Base-by-base conservation (phyloP, 129 eudicot genomes). In the Saposhnikovia divaricata region DNA sequence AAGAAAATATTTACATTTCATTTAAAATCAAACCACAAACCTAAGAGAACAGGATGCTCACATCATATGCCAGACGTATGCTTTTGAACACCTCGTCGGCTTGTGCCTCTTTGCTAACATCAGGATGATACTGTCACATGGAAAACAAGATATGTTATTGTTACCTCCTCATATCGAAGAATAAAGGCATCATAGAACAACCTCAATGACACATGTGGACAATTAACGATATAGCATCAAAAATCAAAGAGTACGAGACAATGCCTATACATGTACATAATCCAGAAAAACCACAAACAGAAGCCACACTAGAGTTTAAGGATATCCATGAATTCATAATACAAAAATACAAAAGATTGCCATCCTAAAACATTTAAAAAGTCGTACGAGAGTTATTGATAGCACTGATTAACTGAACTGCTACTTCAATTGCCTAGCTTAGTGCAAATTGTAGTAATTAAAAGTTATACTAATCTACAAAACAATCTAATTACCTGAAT, bases 121-220 rank as follows among this genome's bases (percentile, higher is more conserved):
- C 98, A 39, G 98, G 98, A 86, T 94, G 98, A 85, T 85, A 94
- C 98, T 94, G 96, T 16, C 23, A 46, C 70, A 80, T 46, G 42
- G 27, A 40, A 50, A 48, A 45, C 61, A 78, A 68, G 42, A 82
- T 25, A 15, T 50, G 48, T 48, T 27, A 82, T 61, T 50, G 48
- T 48, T 27, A 82, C 73, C 65, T 23, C 25, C 53, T 12, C 38
- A 31, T 55, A 77, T 48, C 27, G 0, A 18, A 38, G 43, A 28
- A 39, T 48, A 11, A 45, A 27, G 28, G 43, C 72, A 78, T 53
- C 51, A 72, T 48, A 15, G 50, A 74, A 63, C 15, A 10, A 44
- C 34, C 80, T 16, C 31, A 25, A 75, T 44, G 47, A 48, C 53
- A 38, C 27, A 45, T 47, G 14, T 11, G 13, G 25, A 78, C 31